phyloP scores from a whole-genome alignment of 176 grass and related monocot genomes.

The Poa annua region DNA sequence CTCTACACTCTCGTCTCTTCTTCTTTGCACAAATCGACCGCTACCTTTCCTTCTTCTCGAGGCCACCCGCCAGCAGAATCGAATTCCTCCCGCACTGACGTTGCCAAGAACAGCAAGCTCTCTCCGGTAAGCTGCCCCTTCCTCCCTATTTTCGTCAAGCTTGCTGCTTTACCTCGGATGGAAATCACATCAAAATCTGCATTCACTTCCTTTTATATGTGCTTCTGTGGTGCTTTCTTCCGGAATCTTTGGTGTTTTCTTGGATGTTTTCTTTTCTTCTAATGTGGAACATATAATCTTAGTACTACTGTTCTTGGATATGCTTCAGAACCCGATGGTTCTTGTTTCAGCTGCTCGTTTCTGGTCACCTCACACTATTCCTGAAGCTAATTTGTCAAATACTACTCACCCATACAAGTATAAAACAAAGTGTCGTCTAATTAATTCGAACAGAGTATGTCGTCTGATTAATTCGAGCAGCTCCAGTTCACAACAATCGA shows the following conservation, averaged over 20 bases:
- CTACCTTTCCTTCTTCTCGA: slow-evolving; percentile 33
- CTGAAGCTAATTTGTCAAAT: background rate
- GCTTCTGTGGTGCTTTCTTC: background rate
- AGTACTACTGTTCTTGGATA: slow-evolving; percentile 10
- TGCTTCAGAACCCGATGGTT: background rate
- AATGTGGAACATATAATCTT: background rate
- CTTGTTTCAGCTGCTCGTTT: background rate
- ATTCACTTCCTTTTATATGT: background rate
- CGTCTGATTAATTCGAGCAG: background rate
- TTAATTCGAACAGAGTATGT: background rate
- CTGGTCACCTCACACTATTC: background rate
- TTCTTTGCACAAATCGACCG: background rate
- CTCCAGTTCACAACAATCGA: background rate
- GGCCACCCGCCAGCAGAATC: slow-evolving; percentile 24
- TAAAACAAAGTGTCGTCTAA: background rate
- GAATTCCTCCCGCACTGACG: background rate
- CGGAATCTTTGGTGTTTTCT: background rate
- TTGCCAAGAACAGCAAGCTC: background rate
- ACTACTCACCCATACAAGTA: background rate
- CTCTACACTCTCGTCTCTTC: slow-evolving; percentile 2
- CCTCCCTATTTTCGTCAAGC: background rate
- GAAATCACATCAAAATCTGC: background rate
- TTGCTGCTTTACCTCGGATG: background rate
- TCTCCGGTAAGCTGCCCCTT: background rate
- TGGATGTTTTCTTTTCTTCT: background rate